Evolutionary conservation across 345 rosid genomes (phyloP).

Genomic region (Microthlaspi erraticum): DNA sequence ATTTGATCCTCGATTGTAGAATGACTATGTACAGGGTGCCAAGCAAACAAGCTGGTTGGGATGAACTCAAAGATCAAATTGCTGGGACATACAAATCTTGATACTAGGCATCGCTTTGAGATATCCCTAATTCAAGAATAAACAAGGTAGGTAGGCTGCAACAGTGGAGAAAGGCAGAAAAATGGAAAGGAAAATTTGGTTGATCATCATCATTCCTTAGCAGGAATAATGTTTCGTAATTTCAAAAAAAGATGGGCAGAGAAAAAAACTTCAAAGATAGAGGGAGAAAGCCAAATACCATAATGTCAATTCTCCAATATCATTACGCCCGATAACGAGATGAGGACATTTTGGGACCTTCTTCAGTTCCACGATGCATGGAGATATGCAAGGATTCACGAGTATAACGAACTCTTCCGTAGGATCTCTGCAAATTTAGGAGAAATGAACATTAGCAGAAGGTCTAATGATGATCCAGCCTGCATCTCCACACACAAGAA

Average conservation of each 20-base stretch:
- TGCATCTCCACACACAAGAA: constrained; percentile 12
- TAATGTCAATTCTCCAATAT: constrained; percentile 73
- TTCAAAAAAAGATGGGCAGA: neutral
- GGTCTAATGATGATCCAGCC: constrained; percentile 34
- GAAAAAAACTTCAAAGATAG: neutral
- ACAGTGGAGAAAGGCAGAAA: neutral
- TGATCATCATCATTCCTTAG: constrained; percentile 18
- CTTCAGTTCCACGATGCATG: constrained; percentile 74
- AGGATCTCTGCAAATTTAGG: constrained; percentile 57
- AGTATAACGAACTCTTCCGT: constrained; percentile 58
- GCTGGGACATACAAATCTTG: constrained; percentile 64
- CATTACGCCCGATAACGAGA: constrained; percentile 76
- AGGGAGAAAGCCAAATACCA: constrained; percentile 62
- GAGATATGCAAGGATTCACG: constrained; percentile 50
- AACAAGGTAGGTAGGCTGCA: constrained; percentile 26
- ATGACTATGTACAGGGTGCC: constrained; percentile 51
- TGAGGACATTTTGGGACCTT: constrained; percentile 63
- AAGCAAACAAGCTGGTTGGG: constrained; percentile 64
- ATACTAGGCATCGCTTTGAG: constrained; percentile 53
- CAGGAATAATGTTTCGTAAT: constrained; percentile 1
- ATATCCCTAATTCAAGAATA: constrained; percentile 68
- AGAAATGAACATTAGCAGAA: constrained; percentile 37
- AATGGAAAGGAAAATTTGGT: constrained; percentile 9
- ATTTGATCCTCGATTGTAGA: constrained; percentile 48
- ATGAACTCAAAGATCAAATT: constrained; percentile 55